A percentile compares a stretch with the other conserved stretches of the same genome.
phyloP scores from a whole-genome alignment of 139 green algal genomes.

The Volvox africanus region DNA sequence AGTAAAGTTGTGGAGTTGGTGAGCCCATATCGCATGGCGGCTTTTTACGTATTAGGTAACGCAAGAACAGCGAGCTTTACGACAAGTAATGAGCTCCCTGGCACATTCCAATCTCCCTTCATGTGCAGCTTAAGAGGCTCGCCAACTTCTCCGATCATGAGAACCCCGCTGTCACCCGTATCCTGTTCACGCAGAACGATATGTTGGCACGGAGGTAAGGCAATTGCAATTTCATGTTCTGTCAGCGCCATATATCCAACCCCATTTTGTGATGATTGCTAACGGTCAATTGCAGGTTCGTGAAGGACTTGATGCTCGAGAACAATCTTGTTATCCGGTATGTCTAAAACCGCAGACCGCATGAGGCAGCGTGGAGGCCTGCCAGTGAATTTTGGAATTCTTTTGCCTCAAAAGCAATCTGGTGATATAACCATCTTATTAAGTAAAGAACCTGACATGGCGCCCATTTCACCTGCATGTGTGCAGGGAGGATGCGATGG shows the following conservation, averaged over 20 bases:
- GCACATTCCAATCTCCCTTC: background rate
- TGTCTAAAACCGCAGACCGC: background rate
- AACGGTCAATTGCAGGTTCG: constrained; percentile 69
- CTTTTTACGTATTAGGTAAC: background rate
- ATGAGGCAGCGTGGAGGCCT: background rate
- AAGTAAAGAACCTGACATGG: too few relatives aligned
- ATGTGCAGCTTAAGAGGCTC: constrained; percentile 81
- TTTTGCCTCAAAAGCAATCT: too few relatives aligned
- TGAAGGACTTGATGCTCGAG: constrained; percentile 87
- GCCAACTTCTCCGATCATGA: constrained; percentile 84
- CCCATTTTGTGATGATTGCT: background rate
- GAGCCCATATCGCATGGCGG: background rate
- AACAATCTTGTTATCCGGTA: constrained; percentile 65
- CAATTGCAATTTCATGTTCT: too few relatives aligned
- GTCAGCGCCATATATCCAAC: background rate
- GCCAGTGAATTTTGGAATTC: background rate
- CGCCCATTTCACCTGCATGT: too few relatives aligned
- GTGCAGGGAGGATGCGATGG: constrained; percentile 88
- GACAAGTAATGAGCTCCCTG: background rate
- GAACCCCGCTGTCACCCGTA: constrained; percentile 89
- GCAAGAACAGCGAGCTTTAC: background rate
- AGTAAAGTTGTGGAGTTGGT: constrained; percentile 55
- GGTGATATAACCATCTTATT: too few relatives aligned
- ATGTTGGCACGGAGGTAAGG: constrained; percentile 72
- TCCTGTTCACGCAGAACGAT: constrained; percentile 93